Base-by-base conservation (phyloP, 1,139 yeast species). In the Trichomonascaceae sp. region DNA sequence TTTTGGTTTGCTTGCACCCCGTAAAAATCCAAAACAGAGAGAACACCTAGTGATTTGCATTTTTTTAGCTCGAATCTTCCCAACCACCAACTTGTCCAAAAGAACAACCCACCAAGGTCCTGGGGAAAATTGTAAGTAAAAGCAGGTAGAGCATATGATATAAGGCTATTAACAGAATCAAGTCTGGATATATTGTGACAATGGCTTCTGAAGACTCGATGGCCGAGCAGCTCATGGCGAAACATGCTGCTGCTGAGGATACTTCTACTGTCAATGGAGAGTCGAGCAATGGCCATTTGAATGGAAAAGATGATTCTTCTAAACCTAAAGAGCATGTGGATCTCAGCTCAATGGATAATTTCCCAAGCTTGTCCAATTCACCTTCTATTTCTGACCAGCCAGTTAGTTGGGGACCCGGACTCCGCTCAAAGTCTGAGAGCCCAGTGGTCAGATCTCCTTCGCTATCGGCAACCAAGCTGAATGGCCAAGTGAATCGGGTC, bases 281-380 rank as follows among this genome's bases (percentile, higher is more conserved):
- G 13, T n/a, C 36, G 43, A 20, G 47, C 39, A 41, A 32, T 15
- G 47, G 43, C 27, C n/a, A 41, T 7, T 10, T 49, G 51, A 45
- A 22, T 24, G 45, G 15, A 41, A 49, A 36, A 27, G 53, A 47
- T 15, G 43, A 13, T 43, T 19, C 41, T 12, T 17, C 27, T 20
- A 46, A 50, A 50, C 49, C 32, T 22, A 43, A 47, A 47, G 10
- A 45, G 30, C 55, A 15, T 36, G 53, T 63, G 43, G 68, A 64
- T 50, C 55, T 66, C 45, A 51, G 57, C 38, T 66, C 69, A 12
- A 50, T 61, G 68, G 69, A 76, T 17, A 86, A 87, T 9, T 85
- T 86, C 69, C 96, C 96, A 10, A 78, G 88, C 32, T 77, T 88
- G 61, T 48, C 50, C 8, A 48, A 48, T 19, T 30, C 45, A 3